A percentile compares a stretch with the other conserved stretches of the same genome.
Conservation (phyloP, 805 yeast species). For the Schwanniomyces polymorphus region DNA sequence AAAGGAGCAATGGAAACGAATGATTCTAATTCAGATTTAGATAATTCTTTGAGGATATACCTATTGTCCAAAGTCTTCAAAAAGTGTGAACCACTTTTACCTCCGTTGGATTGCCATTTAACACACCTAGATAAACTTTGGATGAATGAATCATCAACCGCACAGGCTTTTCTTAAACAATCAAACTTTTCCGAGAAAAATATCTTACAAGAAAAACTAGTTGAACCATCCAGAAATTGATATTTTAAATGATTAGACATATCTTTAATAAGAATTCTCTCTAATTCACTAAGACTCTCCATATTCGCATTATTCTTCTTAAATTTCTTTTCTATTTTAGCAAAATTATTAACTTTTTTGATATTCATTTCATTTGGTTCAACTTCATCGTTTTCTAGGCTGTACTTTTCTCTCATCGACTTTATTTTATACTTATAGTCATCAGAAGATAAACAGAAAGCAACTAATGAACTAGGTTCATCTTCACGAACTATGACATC, state of each 20-base stretch:
- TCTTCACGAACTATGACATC: constrained; percentile 93
- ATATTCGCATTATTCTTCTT: constrained; percentile 25
- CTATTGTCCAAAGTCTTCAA: constrained; percentile 89
- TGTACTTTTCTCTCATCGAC: constrained; percentile 15
- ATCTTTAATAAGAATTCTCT: constrained; percentile 71
- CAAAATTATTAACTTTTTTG: constrained; percentile 36
- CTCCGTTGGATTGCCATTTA: constrained; percentile 95
- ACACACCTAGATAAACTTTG: constrained; percentile 92
- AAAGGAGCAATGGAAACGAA: constrained; percentile 95
- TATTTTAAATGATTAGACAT: constrained; percentile 90
- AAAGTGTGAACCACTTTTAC: constrained; percentile 94
- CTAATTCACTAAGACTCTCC: constrained; percentile 43
- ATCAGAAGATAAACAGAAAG: constrained; percentile 83
- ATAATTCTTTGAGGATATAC: constrained; percentile 83
- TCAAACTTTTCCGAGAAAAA: constrained; percentile 96
- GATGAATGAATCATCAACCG: constrained; percentile 68
- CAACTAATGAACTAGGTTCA: constrained; percentile 92
- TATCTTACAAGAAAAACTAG: constrained; percentile 85
- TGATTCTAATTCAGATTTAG: constrained; percentile 87
- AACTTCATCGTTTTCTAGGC: constrained; percentile 5
- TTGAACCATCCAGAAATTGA: constrained; percentile 83
- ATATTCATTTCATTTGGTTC: constrained; percentile 25
- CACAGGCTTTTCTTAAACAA: constrained; percentile 85
- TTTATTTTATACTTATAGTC: constrained; percentile 74
- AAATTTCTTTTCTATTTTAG: constrained; percentile 43